Evolutionary conservation across 139 green algal species (phyloP), one percentile per base, ranked within the genome.

Genomic region (Zygnema cylindricum): DNA sequence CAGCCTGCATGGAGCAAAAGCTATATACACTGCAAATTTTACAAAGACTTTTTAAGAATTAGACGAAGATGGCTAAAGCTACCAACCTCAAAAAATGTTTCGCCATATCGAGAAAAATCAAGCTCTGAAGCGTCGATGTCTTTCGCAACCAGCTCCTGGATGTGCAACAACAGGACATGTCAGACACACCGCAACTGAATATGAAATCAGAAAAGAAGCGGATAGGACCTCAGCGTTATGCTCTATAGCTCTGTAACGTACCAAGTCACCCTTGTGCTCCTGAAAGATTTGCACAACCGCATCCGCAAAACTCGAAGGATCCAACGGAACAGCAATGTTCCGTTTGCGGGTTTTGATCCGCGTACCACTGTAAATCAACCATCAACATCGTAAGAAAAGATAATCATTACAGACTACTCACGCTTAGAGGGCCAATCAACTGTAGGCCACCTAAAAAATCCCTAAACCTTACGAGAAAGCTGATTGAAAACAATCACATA

Each of bases 281-380:
- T 94, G 88, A 69, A 97, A 95, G 41, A 98, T 95, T 39, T 94
- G 86, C 32, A 98, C 91, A 11, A 99, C 93, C 41, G 95, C 95
- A 92, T 98, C 93, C 0, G 97, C 95, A 93, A 99, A 99, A 16
- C 96, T 97, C 39, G 92, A 93, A 1, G 97, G 97, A 84, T 99
- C 97, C 43, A 96, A 94, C 33, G 96, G 95, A 84, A 98, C 95
- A 32, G 96, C 95, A 88, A 99, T 98, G 89, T 99, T 99, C 81
- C 97, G 92, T 93, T 99, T 99, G 73, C 96, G 93, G 76, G 96
- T 98, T 87, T 98, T 99, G 89, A 98, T 94, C 73, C 88, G 88
- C 84, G 84, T 84, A 75, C 88, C 88, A 55, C 88, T 92, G 88
- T 33, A 25, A 36, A 91, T 25, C 32, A 42, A 88, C 43, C 39